Evolutionary conservation across 2,329 filamentous ascomycete genomes (phyloP), one percentile per base, ranked within the genome.

Genomic region (Fusarium nematophilum): DNA sequence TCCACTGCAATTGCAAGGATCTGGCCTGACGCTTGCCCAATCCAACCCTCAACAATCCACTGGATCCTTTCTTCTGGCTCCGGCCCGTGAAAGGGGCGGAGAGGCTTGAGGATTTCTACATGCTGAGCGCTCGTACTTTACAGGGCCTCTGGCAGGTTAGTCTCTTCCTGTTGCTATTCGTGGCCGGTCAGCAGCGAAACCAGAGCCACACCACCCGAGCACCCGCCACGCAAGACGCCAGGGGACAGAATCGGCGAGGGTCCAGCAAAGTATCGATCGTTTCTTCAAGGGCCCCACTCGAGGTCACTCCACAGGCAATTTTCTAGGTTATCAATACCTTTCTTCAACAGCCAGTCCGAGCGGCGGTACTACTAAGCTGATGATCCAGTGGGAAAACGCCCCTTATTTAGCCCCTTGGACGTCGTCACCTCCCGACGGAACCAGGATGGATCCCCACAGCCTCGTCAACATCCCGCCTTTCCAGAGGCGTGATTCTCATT

Each of bases 381-480:
- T 59, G 25, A 36, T 31, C 33, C 23, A 26, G 48, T 51, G 34
- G 47, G n/a, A n/a, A 53, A 51, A 51, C 44, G 17, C 51, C 57
- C 50, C 56, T 40, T 60, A 53, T n/a, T n/a, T n/a, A n/a, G 46
- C 53, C 65, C 63, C 61, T 56, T 61, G 42, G 49, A 57, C 63
- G 65, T 68, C 61, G 65, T 68, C 65, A 65, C 53, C 55, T 74
- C 58, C 56, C 72, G 14, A 70, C 73, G 40, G 72, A 70, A 53
- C 40, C n/a, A n/a, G n/a, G n/a, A n/a, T n/a, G n/a, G n/a, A n/a
- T n/a, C n/a, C n/a, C n/a, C n/a, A n/a, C n/a, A n/a, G n/a, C n/a
- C n/a, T n/a, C n/a, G n/a, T 53, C 39, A 76, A 77, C 57, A 81
- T 78, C 50, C 80, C 83, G 17, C 76, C 83, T 30, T 88, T n/a